Base-by-base conservation (phyloP, 2,329 filamentous ascomycete species). In the Ceratocystis colombiana region DNA sequence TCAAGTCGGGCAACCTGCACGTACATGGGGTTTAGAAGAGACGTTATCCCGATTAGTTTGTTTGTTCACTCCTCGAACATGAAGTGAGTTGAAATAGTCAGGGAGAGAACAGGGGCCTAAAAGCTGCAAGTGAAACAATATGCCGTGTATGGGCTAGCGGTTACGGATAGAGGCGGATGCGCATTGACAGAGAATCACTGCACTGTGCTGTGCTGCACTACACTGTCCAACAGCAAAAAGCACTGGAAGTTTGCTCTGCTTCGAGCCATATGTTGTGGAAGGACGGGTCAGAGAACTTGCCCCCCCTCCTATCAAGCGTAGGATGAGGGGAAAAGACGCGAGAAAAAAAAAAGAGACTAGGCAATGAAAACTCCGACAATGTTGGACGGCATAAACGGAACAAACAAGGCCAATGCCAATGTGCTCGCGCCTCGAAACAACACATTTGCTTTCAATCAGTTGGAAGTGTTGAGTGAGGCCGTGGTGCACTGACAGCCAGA, bases 351-450 rank as follows among this genome's bases (percentile, higher is more conserved):
- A 25, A 25, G 20, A 28, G 15, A 53, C 48, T 12, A 25, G 22
- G 48, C 10, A 53, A 53, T 10, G 48, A 53, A 53, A 53, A 15
- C 48, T 25, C 48, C 48, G 22, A 25, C 7, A 10, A 53, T 20
- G 12, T 57, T 57, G 3, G 5, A 33, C 53, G 25, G 53, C 53
- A 59, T 59, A 59, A 59, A 59, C 53, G 7, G 53, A 59, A 30
- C 25, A 33, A 59, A 59, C 53, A n/a, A 22, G 53, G 53, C 28
- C 53, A 59, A n/a, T 37, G 53, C 37, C 37, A 41, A 12, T 41
- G 3, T 41, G 37, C 37, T 41, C 10, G 25, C 25, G 53, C 12
- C 53, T 59, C n/a, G 53, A 59, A 59, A 59, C 53, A 25, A 17
- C 53, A 59, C 28, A 30, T 33, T 30, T 30, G 10, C 10, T 28